These are phyloP conservation scores for Royoungia palumana DNA, from an alignment of 768 basidiomycete genomes.

Conservation along the genomic window DNA sequence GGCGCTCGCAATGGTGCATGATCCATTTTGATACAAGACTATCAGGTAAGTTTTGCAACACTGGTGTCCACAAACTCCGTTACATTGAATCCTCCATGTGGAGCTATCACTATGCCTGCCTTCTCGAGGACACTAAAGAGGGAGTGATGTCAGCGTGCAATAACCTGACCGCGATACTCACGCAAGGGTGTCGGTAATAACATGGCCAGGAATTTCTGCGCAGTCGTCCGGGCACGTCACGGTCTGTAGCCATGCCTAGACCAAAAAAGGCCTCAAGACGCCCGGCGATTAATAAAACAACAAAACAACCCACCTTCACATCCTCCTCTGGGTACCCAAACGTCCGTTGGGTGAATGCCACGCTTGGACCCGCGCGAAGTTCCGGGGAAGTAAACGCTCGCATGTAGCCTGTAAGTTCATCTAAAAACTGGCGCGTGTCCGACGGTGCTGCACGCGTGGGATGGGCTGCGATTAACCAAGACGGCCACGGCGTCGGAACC, in stretches of 20 bases:
- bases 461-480: slow-evolving; percentile 92
- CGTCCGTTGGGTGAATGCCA: slow-evolving; percentile 70
- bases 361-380: slow-evolving; percentile 53
- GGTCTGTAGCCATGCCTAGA: slow-evolving; percentile 76
- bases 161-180: slow-evolving; percentile 31
- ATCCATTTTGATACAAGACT: background rate
- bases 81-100: slow-evolving; percentile 54
- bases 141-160: slow-evolving; percentile 1
- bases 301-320: slow-evolving; percentile 53
- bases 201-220: slow-evolving; percentile 54
- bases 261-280: background rate
- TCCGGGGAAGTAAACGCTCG: slow-evolving; percentile 60
- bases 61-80: slow-evolving; percentile 53
- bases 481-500: slow-evolving; percentile 93
- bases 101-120: slow-evolving; percentile 63
- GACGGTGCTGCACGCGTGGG: slow-evolving; percentile 54
- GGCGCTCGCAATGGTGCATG: background rate
- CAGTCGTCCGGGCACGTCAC: slow-evolving; percentile 74
- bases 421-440: slow-evolving; percentile 58
- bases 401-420: slow-evolving; percentile 61
- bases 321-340: slow-evolving; percentile 85
- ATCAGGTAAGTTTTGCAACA: slow-evolving; percentile 49
- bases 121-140: slow-evolving; percentile 60
- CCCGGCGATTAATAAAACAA: background rate
- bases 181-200: slow-evolving; percentile 70